A percentile compares a stretch with the other conserved stretches of the same genome.
These are phyloP conservation scores for Neonectria ditissima DNA, from an alignment of 2,329 filamentous ascomycete species.

Conservation along the genomic window DNA sequence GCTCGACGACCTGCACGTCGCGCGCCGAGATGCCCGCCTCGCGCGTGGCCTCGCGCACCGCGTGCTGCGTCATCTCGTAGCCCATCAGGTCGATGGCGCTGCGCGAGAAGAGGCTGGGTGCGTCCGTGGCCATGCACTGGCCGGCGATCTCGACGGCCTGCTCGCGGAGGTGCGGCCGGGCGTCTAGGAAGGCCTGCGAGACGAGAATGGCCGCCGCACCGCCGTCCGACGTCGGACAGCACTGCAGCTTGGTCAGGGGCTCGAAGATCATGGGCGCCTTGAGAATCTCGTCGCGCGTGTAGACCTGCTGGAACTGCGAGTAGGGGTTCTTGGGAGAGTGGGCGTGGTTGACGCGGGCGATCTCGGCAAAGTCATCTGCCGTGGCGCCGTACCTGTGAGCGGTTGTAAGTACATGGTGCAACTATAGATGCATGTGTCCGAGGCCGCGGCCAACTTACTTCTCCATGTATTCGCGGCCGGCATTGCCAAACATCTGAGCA, in stretches of 20 bases:
- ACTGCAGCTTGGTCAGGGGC: slow-evolving; percentile 97
- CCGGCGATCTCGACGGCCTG: slow-evolving; percentile 92
- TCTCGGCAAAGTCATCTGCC: slow-evolving; percentile 91
- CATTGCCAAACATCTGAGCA: slow-evolving; percentile 96
- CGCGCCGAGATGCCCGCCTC: slow-evolving; percentile 77
- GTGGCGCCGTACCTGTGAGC: slow-evolving; percentile 80
- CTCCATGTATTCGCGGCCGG: slow-evolving; percentile 93
- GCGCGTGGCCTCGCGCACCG: slow-evolving; percentile 74
- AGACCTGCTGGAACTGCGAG: slow-evolving; percentile 96
- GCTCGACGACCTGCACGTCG: slow-evolving; percentile 86
- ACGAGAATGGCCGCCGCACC: slow-evolving; percentile 90
- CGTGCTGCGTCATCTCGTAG: slow-evolving; percentile 83
- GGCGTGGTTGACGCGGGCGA: slow-evolving; percentile 90
- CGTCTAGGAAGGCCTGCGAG: slow-evolving; percentile 88
- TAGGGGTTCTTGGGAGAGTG: slow-evolving; percentile 95
- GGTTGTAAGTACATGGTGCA: slow-evolving; percentile 26
- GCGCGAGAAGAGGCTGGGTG: slow-evolving; percentile 80
- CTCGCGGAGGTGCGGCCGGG: slow-evolving; percentile 81
- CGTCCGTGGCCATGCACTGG: slow-evolving; percentile 88
- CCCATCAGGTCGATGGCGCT: slow-evolving; percentile 91
- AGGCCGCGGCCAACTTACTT: slow-evolving; percentile 66
- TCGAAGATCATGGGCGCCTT: slow-evolving; percentile 81
- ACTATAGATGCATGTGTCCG: not conserved
- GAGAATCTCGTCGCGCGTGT: slow-evolving; percentile 86
- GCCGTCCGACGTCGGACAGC: slow-evolving; percentile 95